These are phyloP conservation scores for Hypoxylon fragiforme DNA, from an alignment of 495 filamentous ascomycete genomes.

Conservation along the genomic window DNA sequence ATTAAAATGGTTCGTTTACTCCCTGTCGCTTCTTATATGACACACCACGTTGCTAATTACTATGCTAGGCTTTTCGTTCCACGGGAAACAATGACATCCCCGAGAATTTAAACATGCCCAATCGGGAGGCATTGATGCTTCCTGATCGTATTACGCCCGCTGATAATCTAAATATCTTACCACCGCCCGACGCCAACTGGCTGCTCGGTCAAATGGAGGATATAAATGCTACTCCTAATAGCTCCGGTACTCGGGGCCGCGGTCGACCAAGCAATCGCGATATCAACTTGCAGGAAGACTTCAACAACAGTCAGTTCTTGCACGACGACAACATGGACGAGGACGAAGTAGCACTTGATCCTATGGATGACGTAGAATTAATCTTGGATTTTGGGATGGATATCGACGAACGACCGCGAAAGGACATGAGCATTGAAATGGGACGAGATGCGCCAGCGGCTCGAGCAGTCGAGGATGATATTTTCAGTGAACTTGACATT, in stretches of 20 bases:
- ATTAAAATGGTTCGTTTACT: slow-evolving; percentile 84
- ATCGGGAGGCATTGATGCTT: slow-evolving; percentile 73
- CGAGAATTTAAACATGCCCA: slow-evolving; percentile 61
- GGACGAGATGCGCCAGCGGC: slow-evolving; percentile 76
- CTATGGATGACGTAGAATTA: slow-evolving; percentile 57
- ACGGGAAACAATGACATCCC: slow-evolving; percentile 80
- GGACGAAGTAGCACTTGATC: slow-evolving; percentile 54
- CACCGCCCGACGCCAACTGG: slow-evolving; percentile 72
- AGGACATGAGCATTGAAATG: slow-evolving; percentile 75
- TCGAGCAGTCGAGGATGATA: slow-evolving; percentile 68
- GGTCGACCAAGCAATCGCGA: slow-evolving; percentile 65
- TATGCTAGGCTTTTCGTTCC: slow-evolving; percentile 70
- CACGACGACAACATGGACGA: slow-evolving; percentile 63
- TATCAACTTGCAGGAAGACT: slow-evolving; percentile 63
- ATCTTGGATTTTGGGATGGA: slow-evolving; percentile 63
- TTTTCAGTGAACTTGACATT: slow-evolving; percentile 67
- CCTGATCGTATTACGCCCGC: slow-evolving; percentile 88
- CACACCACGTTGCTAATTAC: slow-evolving; percentile 35
- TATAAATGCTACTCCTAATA: slow-evolving; percentile 50
- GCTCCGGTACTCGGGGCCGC: slow-evolving; percentile 48
- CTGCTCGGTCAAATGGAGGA: slow-evolving; percentile 68
- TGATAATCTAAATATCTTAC: slow-evolving; percentile 71
- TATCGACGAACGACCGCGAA: slow-evolving; percentile 50
- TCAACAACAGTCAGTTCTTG: slow-evolving; percentile 67
- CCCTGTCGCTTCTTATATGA: not conserved